Percentiles rank a stretch among this genome's conserved stretches.
Evolutionary conservation across 805 yeast genomes (phyloP).

Genomic region (Teunomyces gatunensis): DNA sequence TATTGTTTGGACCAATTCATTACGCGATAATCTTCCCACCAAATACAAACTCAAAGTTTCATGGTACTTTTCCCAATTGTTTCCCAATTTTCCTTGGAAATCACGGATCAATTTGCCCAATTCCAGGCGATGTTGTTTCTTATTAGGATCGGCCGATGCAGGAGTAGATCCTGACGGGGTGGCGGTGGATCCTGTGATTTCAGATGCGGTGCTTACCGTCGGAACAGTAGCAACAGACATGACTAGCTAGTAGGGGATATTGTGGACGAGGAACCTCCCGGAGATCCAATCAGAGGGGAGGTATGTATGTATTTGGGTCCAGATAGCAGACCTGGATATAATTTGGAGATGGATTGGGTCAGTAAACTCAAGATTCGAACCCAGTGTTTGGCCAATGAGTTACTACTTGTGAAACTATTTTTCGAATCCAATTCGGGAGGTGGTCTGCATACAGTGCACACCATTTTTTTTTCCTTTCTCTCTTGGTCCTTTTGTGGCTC

Average conservation of each 20-base stretch:
- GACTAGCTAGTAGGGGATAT: neutral
- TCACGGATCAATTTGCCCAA: conserved; percentile 58
- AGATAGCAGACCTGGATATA: neutral
- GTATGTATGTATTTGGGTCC: neutral
- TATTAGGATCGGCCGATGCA: neutral
- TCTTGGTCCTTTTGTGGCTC: neutral
- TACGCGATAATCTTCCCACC: conserved; percentile 73
- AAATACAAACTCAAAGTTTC: conserved; percentile 72
- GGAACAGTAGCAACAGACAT: conserved; percentile 1
- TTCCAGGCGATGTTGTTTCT: conserved; percentile 26
- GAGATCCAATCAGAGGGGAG: neutral
- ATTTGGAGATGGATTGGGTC: conserved; percentile 1
- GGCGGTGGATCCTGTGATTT: conserved; percentile 1
- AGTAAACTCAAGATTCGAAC: neutral
- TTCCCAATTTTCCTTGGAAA: conserved; percentile 70
- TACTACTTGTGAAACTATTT: neutral
- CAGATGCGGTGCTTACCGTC: neutral
- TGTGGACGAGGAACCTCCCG: neutral
- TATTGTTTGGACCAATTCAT: conserved; percentile 63
- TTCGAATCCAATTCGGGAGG: neutral
- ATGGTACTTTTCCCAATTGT: conserved; percentile 84
- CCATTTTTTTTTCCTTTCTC: neutral
- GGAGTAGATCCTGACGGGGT: neutral
- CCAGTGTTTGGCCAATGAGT: neutral
- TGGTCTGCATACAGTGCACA: neutral